Conservation (phyloP, 164 flowering plant species). For the Stephania cephalantha region DNA sequence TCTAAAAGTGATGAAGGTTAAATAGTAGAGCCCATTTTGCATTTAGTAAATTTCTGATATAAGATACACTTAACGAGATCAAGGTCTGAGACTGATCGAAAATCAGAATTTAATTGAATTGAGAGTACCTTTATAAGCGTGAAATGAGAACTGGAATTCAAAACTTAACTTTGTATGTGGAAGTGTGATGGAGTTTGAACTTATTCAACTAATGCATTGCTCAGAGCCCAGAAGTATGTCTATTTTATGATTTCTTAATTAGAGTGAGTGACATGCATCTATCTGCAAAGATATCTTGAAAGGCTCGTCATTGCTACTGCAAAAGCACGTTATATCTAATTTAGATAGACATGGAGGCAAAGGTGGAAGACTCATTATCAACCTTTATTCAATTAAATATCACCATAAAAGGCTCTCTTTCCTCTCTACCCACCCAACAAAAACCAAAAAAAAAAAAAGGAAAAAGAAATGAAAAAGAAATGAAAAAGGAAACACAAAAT, state of each 20-base stretch:
- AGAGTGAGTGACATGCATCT: not conserved
- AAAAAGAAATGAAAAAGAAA: too few relatives aligned
- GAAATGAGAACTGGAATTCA: not conserved
- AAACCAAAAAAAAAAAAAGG: too few relatives aligned
- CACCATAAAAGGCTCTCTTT: not conserved
- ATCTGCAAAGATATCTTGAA: not conserved
- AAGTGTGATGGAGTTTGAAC: not conserved
- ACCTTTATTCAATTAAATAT: not conserved
- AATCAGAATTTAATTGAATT: too few relatives aligned
- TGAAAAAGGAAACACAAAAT: too few relatives aligned
- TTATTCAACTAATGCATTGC: not conserved
- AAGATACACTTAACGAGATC: too few relatives aligned
- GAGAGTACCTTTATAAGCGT: too few relatives aligned
- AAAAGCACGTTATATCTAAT: not conserved
- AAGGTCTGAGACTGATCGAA: too few relatives aligned
- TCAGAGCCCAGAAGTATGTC: not conserved
- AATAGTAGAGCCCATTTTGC: too few relatives aligned
- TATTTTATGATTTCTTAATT: not conserved
- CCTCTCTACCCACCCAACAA: not conserved
- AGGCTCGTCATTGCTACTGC: not conserved
- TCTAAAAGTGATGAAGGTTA: too few relatives aligned
- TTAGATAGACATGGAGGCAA: not conserved
- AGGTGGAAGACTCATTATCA: not conserved
- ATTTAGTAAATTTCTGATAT: too few relatives aligned
- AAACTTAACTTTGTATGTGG: not conserved